Evolutionary conservation across 2,329 filamentous ascomycete genomes (phyloP), one percentile per base, ranked within the genome.

Genomic region (Plenodomus lindquistii): DNA sequence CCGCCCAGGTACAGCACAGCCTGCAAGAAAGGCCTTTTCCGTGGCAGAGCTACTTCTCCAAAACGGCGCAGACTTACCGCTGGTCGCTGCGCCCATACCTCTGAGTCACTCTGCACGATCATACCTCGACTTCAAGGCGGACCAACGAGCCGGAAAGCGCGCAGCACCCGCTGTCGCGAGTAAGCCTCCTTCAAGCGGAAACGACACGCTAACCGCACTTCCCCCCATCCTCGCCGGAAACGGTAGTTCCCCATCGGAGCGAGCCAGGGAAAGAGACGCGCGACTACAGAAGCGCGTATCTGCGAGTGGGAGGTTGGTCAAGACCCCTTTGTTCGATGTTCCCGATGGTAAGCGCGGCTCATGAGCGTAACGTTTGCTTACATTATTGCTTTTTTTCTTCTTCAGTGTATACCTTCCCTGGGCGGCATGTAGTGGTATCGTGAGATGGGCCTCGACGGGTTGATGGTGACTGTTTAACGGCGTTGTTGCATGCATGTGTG

Each of bases 41-140:
- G 80, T 97, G 36, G 94, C 94, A 13, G 94, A 99, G 71, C 77
- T 99, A 50, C 81, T 99, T 13, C 79, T 96, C 13, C 95, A 97
- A 63, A 97, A 99, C 65, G 94, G 94, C 15, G 92, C 92, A 3
- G 88, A 96, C 54, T 87, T 97, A 27, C 93, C 94, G 0, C 68
- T 78, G 1, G 77, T 84, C 2, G 79, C 88, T 51, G 89, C 92
- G 0, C 87, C 90, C 0, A 92, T 97, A 58, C 91, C 91, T 1
- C 81, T 99, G 10, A 91, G 90, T 51, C 79, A 84, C 9, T 87
- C 86, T 39, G 93, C 94, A 2, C 86, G 89, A 65, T 73, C 88
- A 27, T 99, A 97, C 63, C 78, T 97, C 40, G 91, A 96, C 57
- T 85, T 91, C 74, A 96, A 85, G 58, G 70, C 69, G n/a, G 76